These are phyloP conservation scores for Ulvella scutata DNA, from an alignment of 139 green algal genomes.

Conservation along the genomic window DNA sequence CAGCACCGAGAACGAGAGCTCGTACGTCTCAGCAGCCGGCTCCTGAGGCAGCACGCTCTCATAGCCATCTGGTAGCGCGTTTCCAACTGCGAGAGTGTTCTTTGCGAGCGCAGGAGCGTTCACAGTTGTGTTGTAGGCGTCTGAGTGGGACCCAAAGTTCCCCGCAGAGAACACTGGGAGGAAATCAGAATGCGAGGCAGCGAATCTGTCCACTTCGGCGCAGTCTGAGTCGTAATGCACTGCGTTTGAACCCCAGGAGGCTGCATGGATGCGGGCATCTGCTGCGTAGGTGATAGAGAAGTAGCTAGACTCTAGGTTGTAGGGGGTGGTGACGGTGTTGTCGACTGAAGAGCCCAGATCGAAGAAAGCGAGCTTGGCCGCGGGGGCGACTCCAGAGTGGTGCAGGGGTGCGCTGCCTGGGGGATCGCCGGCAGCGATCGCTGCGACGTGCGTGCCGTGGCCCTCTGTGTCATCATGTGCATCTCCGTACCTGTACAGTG, in stretches of 20 bases:
- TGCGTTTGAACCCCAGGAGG: slow-evolving; percentile 71
- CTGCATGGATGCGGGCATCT: slow-evolving; percentile 55
- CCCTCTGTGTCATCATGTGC: slow-evolving; percentile 58
- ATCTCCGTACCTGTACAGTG: slow-evolving; percentile 34
- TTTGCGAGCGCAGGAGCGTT: slow-evolving; percentile 63
- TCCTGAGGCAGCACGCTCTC: background rate
- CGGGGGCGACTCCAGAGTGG: slow-evolving; percentile 55
- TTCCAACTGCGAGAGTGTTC: slow-evolving; percentile 67
- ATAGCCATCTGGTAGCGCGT: slow-evolving; percentile 23
- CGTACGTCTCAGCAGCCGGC: background rate
- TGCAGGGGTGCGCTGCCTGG: slow-evolving; percentile 4
- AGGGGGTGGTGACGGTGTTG: slow-evolving; percentile 7
- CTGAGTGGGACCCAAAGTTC: slow-evolving; percentile 38
- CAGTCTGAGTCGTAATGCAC: slow-evolving; percentile 51
- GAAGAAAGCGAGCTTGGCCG: slow-evolving; percentile 64
- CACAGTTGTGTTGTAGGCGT: slow-evolving; percentile 31
- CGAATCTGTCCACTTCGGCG: slow-evolving; percentile 35
- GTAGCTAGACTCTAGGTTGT: slow-evolving; percentile 37
- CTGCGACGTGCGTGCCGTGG: slow-evolving; percentile 79
- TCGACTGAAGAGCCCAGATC: slow-evolving; percentile 34
- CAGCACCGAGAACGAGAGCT: background rate
- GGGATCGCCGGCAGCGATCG: slow-evolving; percentile 41
- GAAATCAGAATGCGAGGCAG: slow-evolving; percentile 24
- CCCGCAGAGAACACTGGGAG: slow-evolving; percentile 40
- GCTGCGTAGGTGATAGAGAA: slow-evolving; percentile 41